Base-by-base conservation (phyloP, 345 rosid genomes). In the Sonneratia caseolaris region DNA sequence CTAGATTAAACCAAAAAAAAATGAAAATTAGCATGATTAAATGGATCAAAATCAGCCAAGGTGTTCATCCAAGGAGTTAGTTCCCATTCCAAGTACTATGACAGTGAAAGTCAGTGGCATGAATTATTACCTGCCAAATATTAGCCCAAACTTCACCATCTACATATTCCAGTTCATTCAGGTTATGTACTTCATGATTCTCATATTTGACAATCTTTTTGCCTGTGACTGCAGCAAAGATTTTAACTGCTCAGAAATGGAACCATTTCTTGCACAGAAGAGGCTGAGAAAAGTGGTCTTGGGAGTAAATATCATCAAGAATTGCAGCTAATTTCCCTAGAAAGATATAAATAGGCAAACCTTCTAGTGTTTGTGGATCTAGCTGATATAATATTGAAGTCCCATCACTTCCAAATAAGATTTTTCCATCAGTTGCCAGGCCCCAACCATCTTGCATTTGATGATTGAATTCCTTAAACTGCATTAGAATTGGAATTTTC, bases 381-480 rank as follows among this genome's bases (percentile, higher is more conserved):
- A 96, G 85, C 72, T 76, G 85, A 75, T 96, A 96, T 65, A 96
- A 79, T 27, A 86, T 80, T 71, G 99, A 92, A 74, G 89, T 84
- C 71, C 98, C 99, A 79, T 96, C 97, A 71, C 88, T 92, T 76
- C 99, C 97, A 73, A 88, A 89, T 74, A 96, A 71, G 71, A 85
- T 76, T 73, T 91, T 77, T 36, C 99, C 98, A 81, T 96, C 96
- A 37, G 93, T 89, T 72, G 98, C 93, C 61, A 92, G 84, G 66
- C 99, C 98, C 97, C 99, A 96, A 19, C 98, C 99, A 83, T 96
- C 99, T 65, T 83, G 59, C 98, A 96, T 96, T 76, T 82, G 77
- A 82, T 96, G 97, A 68, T 78, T 82, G 82, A 91, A 92, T 79
- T 77, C 64, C 62, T 76, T 73, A 59, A 87, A 75, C 99, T 96